Evolutionary conservation across 2,329 filamentous ascomycete genomes (phyloP), one percentile per base, ranked within the genome.

Genomic region (Aspergillus ustus): DNA sequence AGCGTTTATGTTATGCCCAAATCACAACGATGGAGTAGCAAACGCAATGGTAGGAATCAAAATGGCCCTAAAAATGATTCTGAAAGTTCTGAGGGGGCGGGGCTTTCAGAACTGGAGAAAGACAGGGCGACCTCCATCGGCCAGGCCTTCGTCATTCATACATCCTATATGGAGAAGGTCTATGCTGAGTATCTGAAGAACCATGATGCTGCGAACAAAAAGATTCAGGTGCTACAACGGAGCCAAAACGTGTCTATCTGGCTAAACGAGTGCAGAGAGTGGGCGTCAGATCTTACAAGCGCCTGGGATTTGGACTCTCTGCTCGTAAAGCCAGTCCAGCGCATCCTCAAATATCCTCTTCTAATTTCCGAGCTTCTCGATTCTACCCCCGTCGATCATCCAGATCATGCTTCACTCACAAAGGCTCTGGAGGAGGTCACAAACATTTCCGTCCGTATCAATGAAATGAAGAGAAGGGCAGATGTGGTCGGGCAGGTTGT

Each of bases 261-360:
- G 95, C 83, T 98, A 52, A 90, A 90, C 61, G 94, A 97, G 76
- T 99, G 95, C 77, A 93, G 95, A 71, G 89, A 92, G 69, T 93
- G 94, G 71, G 93, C 94, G 13, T 91, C 92, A 69, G 95, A 97
- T 73, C 84, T 99, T 65, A 99, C 95, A 0, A 88, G 89, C 28
- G 94, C 95, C 0, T 99, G 95, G 95, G 91, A 96, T 75, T 78
- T 99, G 63, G 93, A 97, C 75, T 96, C 95, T 0, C 83, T 99
- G n/a, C 85, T 99, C 20, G 94, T 99, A 73, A 99, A 99, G 77
- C 95, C 95, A 1, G 93, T 96, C 75, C 95, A 99, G 78, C 88
- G 95, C 52, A 89, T 98, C 64, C 89, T 94, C 37, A 97, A 97
- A 72, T 99, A 98, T 72, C 93, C 93, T 3, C 88, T 97, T 50